phyloP scores from a whole-genome alignment of 2,329 filamentous ascomycete species.

The Byssothecium circinans region DNA sequence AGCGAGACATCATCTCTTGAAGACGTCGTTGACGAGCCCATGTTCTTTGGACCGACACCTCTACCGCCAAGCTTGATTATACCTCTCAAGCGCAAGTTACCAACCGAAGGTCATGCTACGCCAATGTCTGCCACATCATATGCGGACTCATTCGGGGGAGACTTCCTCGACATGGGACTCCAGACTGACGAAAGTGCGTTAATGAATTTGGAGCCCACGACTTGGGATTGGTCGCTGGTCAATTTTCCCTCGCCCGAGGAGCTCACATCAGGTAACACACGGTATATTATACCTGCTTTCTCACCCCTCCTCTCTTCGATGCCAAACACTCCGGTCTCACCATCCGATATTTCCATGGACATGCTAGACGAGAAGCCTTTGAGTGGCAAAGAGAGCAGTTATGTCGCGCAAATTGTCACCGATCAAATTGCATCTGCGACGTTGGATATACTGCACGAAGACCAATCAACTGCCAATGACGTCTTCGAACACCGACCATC shows the following conservation, averaged over 20 bases:
- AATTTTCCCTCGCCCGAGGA: constrained; percentile 31
- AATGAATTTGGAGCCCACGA: constrained; percentile 33
- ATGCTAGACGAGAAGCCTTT: constrained; percentile 30
- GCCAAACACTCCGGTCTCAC: constrained; percentile 39
- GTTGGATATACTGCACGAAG: constrained; percentile 35
- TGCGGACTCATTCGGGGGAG: constrained; percentile 36
- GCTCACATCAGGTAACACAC: constrained; percentile 16
- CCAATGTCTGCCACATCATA: constrained; percentile 40
- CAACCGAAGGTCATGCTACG: constrained; percentile 40
- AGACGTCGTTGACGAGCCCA: constrained; percentile 23
- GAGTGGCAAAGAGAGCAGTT: constrained; percentile 63
- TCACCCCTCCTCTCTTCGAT: constrained; percentile 26
- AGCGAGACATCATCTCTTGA: constrained; percentile 26
- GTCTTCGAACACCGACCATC: constrained; percentile 9
- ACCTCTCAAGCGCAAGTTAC: constrained; percentile 37
- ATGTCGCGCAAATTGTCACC: constrained; percentile 70
- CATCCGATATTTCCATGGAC: constrained; percentile 30
- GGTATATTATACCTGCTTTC: constrained; percentile 34
- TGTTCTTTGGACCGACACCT: constrained; percentile 12
- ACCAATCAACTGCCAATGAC: neutral
- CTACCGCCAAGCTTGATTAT: constrained; percentile 23
- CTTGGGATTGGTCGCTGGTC: constrained; percentile 43
- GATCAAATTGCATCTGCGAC: constrained; percentile 66
- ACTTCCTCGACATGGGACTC: constrained; percentile 29
- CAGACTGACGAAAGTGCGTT: constrained; percentile 34